phyloP scores from a whole-genome alignment of 176 grass and related monocot species.

The Aegilops umbellulata region DNA sequence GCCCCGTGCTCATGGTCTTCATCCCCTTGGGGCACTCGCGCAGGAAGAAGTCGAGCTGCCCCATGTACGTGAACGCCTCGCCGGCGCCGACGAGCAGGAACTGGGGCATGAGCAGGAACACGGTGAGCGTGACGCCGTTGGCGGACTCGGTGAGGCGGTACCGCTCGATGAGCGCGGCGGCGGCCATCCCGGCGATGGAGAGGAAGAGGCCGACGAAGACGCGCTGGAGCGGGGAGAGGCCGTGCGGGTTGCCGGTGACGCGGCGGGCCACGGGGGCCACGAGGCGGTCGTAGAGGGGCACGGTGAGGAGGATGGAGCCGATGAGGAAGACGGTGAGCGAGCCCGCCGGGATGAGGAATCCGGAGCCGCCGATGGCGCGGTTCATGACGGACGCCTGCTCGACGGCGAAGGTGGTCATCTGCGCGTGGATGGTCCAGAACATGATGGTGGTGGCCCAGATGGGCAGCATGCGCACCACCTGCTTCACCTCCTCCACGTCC shows the following conservation, averaged over 20 bases:
- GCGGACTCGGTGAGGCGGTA: slow-evolving; percentile 27
- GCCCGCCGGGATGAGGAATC: slow-evolving; percentile 77
- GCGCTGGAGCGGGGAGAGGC: slow-evolving; percentile 78
- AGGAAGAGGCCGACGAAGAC: slow-evolving; percentile 69
- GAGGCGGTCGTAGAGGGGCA: slow-evolving; percentile 82
- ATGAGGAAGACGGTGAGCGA: slow-evolving; percentile 95
- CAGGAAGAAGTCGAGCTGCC: slow-evolving; percentile 93
- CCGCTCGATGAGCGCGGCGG: slow-evolving; percentile 62
- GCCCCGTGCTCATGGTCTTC: slow-evolving; percentile 98
- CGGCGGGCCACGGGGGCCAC: slow-evolving; percentile 46
- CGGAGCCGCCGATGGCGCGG: slow-evolving; percentile 50
- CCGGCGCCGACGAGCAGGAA: slow-evolving; percentile 87
- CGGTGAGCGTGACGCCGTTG: slow-evolving; percentile 34
- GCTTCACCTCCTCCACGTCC: slow-evolving; percentile 86
- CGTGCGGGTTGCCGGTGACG: slow-evolving; percentile 63
- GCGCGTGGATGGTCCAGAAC: slow-evolving; percentile 94
- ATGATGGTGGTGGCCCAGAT: slow-evolving; percentile 78
- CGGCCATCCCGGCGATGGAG: slow-evolving; percentile 71
- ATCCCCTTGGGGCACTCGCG: slow-evolving; percentile 94
- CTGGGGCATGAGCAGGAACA: slow-evolving; percentile 90
- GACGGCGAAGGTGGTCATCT: slow-evolving; percentile 95
- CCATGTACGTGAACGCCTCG: slow-evolving; percentile 97
- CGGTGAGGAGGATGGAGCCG: slow-evolving; percentile 87
- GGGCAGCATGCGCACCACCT: slow-evolving; percentile 70
- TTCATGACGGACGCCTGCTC: slow-evolving; percentile 77